A percentile compares a stretch with the other conserved stretches of the same genome.
Conservation (phyloP, 2,329 filamentous ascomycete species). For the Chaetomium strumarium region DNA sequence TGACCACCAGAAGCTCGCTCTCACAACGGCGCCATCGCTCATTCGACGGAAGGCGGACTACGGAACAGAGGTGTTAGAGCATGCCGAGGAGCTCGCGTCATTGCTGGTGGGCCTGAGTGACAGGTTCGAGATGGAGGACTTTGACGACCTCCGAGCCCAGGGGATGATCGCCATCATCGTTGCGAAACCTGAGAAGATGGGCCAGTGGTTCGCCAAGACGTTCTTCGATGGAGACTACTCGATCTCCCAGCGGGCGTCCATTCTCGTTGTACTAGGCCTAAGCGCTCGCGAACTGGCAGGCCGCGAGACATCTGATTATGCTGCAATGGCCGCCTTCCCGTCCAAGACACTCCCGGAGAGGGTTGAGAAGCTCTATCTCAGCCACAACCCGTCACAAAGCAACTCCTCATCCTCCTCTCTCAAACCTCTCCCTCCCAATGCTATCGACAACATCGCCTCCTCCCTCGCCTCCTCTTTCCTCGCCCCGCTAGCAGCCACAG, state of each 20-base stretch:
- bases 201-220: slow-evolving; percentile 73
- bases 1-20: slow-evolving; percentile 74
- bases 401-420: slow-evolving; percentile 33
- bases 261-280: slow-evolving; percentile 77
- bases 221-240: slow-evolving; percentile 94
- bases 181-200: slow-evolving; percentile 70
- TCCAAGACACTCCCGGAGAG: slow-evolving; percentile 71
- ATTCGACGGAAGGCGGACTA: slow-evolving; percentile 86
- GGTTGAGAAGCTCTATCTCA: slow-evolving; percentile 65
- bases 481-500: slow-evolving; percentile 71
- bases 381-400: slow-evolving; percentile 27
- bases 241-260: slow-evolving; percentile 70
- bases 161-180: slow-evolving; percentile 77
- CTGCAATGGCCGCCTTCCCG: slow-evolving; percentile 57
- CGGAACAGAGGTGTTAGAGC: slow-evolving; percentile 79
- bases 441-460: slow-evolving; percentile 62
- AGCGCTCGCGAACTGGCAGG: slow-evolving; percentile 81
- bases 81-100: slow-evolving; percentile 73
- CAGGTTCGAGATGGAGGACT: slow-evolving; percentile 73
- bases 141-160: slow-evolving; percentile 69
- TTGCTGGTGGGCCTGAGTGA: slow-evolving; percentile 77
- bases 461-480: slow-evolving; percentile 68
- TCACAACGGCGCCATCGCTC: slow-evolving; percentile 69
- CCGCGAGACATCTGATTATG: slow-evolving; percentile 53
- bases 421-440: slow-evolving; percentile 49